Conservation (phyloP, 2,329 filamentous ascomycete species). For the Pseudogymnoascus sp. region DNA sequence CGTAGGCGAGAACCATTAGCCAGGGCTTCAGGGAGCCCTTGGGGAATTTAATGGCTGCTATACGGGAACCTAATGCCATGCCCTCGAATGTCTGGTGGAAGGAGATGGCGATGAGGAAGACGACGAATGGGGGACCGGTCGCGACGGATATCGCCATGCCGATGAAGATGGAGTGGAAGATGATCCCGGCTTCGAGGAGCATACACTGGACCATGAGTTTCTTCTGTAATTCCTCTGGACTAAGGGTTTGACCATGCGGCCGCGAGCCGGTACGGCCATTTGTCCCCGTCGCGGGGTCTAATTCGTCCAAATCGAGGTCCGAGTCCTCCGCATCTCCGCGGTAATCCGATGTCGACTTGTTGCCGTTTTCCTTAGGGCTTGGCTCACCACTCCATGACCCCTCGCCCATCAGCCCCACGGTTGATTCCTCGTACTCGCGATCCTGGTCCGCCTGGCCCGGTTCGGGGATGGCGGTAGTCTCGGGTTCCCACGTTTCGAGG, state of each 20-base stretch:
- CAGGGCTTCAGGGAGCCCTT: constrained; percentile 64
- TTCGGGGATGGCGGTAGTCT: constrained; percentile 15
- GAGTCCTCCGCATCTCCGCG: constrained; percentile 38
- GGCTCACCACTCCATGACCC: constrained; percentile 51
- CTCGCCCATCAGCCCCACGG: constrained; percentile 49
- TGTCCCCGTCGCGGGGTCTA: constrained; percentile 38
- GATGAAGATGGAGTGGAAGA: constrained; percentile 81
- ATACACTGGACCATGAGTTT: constrained; percentile 68
- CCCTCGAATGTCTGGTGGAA: constrained; percentile 89
- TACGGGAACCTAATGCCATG: constrained; percentile 75
- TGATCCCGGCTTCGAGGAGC: constrained; percentile 72
- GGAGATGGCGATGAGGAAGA: constrained; percentile 71
- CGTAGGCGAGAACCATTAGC: constrained; percentile 73
- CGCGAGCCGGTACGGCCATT: constrained; percentile 20
- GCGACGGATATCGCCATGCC: constrained; percentile 80
- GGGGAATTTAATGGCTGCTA: constrained; percentile 74
- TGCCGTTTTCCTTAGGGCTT: constrained; percentile 34
- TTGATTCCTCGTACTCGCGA: constrained; percentile 31
- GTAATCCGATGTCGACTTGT: constrained; percentile 27
- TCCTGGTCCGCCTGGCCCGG: constrained; percentile 30
- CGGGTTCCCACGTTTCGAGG: constrained; percentile 20
- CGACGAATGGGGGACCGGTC: constrained; percentile 69
- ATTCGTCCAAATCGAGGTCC: constrained; percentile 54
- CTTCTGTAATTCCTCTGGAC: constrained; percentile 48
- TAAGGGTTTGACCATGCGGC: constrained; percentile 16